A percentile compares a stretch with the other conserved stretches of the same genome.
These are phyloP conservation scores for Phaeophleospora eucalypticola DNA, from an alignment of 2,329 filamentous ascomycete species.

Conservation along the genomic window DNA sequence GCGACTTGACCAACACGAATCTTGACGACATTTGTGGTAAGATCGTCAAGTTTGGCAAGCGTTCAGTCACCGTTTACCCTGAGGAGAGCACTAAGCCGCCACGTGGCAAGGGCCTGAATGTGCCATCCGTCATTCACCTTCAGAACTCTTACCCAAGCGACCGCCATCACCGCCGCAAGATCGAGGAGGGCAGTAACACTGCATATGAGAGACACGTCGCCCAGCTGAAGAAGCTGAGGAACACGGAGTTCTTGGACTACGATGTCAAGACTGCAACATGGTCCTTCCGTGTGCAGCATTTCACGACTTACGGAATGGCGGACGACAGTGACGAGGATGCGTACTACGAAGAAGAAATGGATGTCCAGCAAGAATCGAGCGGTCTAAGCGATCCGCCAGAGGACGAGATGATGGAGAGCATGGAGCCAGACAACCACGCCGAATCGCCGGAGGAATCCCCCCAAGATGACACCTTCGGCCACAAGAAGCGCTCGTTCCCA, in stretches of 20 bases:
- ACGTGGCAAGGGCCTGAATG: constrained; percentile 83
- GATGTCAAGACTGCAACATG: constrained; percentile 76
- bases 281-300: constrained; percentile 92
- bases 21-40: constrained; percentile 70
- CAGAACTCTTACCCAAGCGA: constrained; percentile 89
- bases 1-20: constrained; percentile 71
- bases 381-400: constrained; percentile 35
- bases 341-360: constrained; percentile 42
- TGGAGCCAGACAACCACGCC: constrained; percentile 15
- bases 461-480: constrained; percentile 53
- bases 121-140: constrained; percentile 80
- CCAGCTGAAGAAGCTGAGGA: constrained; percentile 70
- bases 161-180: constrained; percentile 49
- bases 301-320: constrained; percentile 88
- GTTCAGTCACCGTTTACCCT: constrained; percentile 83
- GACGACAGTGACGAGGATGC: constrained; percentile 62
- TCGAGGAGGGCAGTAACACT: constrained; percentile 58
- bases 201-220: constrained; percentile 77
- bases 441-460: constrained; percentile 14
- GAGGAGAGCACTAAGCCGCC: constrained; percentile 73
- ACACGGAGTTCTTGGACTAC: constrained; percentile 80
- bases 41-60: constrained; percentile 54
- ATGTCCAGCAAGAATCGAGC: constrained; percentile 55
- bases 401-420: constrained; percentile 28
- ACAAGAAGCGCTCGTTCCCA: constrained; percentile 43